phyloP scores from a whole-genome alignment of 2,329 filamentous ascomycete genomes.

The Aquanectria penicillioides region DNA sequence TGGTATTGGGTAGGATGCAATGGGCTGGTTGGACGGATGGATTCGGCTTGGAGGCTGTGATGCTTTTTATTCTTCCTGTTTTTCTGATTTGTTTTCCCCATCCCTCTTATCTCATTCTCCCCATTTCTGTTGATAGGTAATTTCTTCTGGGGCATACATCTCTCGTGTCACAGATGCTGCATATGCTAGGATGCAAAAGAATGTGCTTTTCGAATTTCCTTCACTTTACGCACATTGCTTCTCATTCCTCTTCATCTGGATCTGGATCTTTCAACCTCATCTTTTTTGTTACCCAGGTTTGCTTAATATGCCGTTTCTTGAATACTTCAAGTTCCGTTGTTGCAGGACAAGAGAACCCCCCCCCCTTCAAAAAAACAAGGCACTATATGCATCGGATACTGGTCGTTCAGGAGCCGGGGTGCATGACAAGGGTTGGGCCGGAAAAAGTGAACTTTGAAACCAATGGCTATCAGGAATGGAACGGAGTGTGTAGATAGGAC shows the following conservation, averaged over 20 bases:
- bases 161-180: constrained; percentile 23
- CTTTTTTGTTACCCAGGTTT: no score
- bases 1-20: constrained; percentile 7
- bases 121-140: constrained; percentile 29
- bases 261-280: no score
- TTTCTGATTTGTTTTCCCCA: constrained; percentile 1
- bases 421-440: background rate
- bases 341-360: no score
- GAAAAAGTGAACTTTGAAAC: background rate
- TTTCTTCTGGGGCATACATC: constrained; percentile 23
- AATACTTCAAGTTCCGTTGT: no score
- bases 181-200: constrained; percentile 28
- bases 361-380: no score
- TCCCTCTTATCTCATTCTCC: background rate
- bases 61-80: constrained; percentile 21
- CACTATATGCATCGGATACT: background rate
- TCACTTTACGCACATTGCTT: background rate
- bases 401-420: background rate
- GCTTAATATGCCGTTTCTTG: no score
- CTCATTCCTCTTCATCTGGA: background rate
- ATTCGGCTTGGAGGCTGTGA: constrained; percentile 29
- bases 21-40: constrained; percentile 15
- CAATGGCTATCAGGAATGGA: background rate
- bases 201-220: constrained; percentile 10
- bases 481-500: background rate